These are phyloP conservation scores for Coniella vitis DNA, from an alignment of 2,329 filamentous ascomycete species.

Conservation along the genomic window DNA sequence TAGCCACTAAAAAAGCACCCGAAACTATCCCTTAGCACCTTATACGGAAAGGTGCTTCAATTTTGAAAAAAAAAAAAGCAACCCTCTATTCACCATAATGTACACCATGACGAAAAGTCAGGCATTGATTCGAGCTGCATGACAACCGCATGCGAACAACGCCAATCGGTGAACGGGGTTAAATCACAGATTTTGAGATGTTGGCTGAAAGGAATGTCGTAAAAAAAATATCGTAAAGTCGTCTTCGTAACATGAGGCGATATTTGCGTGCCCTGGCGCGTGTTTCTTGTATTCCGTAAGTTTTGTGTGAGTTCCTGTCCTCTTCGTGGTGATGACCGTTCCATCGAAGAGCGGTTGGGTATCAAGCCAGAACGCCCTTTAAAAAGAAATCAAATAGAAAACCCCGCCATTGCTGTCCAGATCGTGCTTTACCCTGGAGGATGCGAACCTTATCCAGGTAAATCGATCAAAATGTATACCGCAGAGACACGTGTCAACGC, in stretches of 20 bases:
- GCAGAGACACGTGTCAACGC: constrained; percentile 12
- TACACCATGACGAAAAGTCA: constrained; percentile 7
- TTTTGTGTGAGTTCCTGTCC: constrained; percentile 1
- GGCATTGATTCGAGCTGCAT: constrained; percentile 5
- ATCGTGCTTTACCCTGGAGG: constrained; percentile 14
- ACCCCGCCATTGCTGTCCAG: constrained; percentile 16
- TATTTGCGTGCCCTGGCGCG: constrained; percentile 6
- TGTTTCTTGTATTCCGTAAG: constrained; percentile 9
- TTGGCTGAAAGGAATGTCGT: constrained; percentile 12
- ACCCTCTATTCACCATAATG: background rate
- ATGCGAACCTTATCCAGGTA: constrained; percentile 27
- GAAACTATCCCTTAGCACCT: too few species aligned
- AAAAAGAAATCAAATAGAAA: constrained; percentile 18
- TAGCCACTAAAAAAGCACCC: too few species aligned
- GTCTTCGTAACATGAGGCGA: constrained; percentile 11
- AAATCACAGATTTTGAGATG: constrained; percentile 1
- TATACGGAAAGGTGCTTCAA: too few species aligned
- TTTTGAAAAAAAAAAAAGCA: too few species aligned
- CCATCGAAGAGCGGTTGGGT: constrained; percentile 14
- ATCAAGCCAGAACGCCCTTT: constrained; percentile 20
- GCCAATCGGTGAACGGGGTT: constrained; percentile 5
- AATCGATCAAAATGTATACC: constrained; percentile 22
- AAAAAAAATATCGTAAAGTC: constrained; percentile 12
- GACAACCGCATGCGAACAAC: constrained; percentile 2
- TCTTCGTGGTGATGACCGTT: constrained; percentile 1